phyloP scores from a whole-genome alignment of 2,329 filamentous ascomycete species.

The Colletotrichum liriopes region DNA sequence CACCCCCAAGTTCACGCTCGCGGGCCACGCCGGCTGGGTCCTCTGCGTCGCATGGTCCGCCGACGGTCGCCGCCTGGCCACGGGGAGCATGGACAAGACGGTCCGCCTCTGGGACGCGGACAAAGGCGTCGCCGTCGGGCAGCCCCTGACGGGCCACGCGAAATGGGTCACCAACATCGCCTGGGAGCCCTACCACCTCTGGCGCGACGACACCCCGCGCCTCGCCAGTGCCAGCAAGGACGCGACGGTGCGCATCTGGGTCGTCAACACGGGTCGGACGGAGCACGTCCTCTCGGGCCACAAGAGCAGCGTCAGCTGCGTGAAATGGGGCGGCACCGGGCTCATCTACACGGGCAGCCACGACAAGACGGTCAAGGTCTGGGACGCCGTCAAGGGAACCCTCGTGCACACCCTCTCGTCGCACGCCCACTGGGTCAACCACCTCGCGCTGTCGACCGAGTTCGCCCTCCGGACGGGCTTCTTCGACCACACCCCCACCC shows the following conservation, averaged over 20 bases:
- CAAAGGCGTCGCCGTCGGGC: conserved; percentile 81
- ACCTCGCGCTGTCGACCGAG: conserved; percentile 93
- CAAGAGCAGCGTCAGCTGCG: conserved; percentile 89
- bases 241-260: conserved; percentile 89
- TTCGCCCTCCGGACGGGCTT: conserved; percentile 89
- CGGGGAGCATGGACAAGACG: conserved; percentile 93
- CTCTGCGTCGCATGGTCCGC: conserved; percentile 90
- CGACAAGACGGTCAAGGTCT: conserved; percentile 93
- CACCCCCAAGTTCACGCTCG: conserved; percentile 87
- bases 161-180: conserved; percentile 87
- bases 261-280: conserved; percentile 82
- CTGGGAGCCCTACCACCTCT: conserved; percentile 95
- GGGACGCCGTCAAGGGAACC: conserved; percentile 85
- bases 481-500: conserved; percentile 84
- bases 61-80: conserved; percentile 85
- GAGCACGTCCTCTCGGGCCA: conserved; percentile 91
- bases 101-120: conserved; percentile 92
- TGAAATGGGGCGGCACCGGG: conserved; percentile 94
- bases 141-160: conserved; percentile 83
- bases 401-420: conserved; percentile 84
- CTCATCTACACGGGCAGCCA: conserved; percentile 88
- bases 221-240: conserved; percentile 93
- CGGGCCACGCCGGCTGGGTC: conserved; percentile 93
- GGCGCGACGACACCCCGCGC: conserved; percentile 80
- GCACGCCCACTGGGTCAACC: conserved; percentile 97